Evolutionary conservation across 2,329 filamentous ascomycete species (phyloP).

Genomic region (Claviceps sp.): DNA sequence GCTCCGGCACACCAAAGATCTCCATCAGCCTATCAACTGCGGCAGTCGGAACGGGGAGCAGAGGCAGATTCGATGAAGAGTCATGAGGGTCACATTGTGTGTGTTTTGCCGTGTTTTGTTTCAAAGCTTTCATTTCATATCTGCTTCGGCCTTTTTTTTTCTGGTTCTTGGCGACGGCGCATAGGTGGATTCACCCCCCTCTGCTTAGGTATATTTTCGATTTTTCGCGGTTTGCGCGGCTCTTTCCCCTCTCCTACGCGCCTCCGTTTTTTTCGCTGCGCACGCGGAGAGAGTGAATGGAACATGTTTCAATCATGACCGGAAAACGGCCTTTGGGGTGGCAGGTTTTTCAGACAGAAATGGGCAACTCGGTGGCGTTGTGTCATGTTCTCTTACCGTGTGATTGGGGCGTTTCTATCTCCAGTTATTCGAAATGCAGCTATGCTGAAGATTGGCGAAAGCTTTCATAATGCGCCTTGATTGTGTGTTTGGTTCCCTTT

Average conservation of each 20-base stretch:
- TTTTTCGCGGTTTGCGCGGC: neutral
- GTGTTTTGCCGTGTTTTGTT: neutral
- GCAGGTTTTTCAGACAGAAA: neutral
- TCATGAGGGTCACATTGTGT: conserved; percentile 12
- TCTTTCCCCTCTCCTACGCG: neutral
- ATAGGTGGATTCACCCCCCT: neutral
- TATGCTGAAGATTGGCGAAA: too few species aligned
- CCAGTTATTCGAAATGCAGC: too few species aligned
- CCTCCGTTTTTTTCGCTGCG: too few species aligned
- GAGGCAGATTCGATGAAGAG: conserved; percentile 26
- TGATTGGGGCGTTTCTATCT: too few species aligned
- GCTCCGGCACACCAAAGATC: conserved; percentile 36
- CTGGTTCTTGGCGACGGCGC: conserved; percentile 9
- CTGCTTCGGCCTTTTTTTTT: neutral
- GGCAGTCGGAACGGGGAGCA: conserved; percentile 27
- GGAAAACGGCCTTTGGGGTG: neutral
- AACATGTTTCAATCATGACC: neutral
- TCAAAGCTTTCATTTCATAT: neutral
- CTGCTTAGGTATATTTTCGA: neutral
- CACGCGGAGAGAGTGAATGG: neutral
- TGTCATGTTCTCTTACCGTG: neutral
- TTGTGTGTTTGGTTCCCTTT: neutral
- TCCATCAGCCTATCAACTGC: conserved; percentile 42
- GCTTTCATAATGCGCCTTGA: too few species aligned
- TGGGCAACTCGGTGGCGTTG: neutral